Evolutionary conservation across 805 yeast genomes (phyloP).

Genomic region (Hanseniaspora lindneri): DNA sequence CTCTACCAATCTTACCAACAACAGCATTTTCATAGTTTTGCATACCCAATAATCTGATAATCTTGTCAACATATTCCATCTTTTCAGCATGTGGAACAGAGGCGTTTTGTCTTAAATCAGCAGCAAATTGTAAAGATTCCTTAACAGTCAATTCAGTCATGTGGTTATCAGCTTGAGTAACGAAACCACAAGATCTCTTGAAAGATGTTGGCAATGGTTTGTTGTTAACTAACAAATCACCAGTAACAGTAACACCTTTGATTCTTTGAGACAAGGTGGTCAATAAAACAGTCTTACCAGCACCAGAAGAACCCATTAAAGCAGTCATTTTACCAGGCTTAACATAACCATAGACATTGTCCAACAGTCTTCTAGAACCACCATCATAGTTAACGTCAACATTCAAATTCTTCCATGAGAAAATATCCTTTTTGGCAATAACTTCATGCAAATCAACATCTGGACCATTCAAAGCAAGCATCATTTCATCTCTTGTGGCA

Average conservation of each 20-base stretch:
- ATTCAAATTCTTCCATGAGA: conserved; percentile 61
- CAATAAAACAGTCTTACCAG: conserved; percentile 70
- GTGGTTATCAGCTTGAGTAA: conserved; percentile 72
- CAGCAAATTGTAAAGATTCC: conserved; percentile 62
- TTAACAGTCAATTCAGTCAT: conserved; percentile 57
- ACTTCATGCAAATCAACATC: conserved; percentile 27
- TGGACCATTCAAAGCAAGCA: conserved; percentile 29
- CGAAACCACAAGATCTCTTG: conserved; percentile 69
- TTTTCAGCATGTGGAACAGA: conserved; percentile 47
- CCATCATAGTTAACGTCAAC: conserved; percentile 53
- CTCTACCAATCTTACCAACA: conserved; percentile 66
- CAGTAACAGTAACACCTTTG: conserved; percentile 57
- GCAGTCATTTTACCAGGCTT: conserved; percentile 75
- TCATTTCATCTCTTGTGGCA: conserved; percentile 33
- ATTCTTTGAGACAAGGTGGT: conserved; percentile 64
- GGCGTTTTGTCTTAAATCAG: conserved; percentile 56
- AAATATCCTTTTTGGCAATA: conserved; percentile 38
- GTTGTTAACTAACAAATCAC: conserved; percentile 64
- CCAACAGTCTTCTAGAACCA: conserved; percentile 45
- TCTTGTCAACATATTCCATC: conserved; percentile 54
- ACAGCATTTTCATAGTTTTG: conserved; percentile 58
- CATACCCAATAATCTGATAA: conserved; percentile 59
- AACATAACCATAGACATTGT: conserved; percentile 56
- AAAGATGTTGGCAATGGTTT: conserved; percentile 47
- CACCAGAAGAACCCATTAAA: conserved; percentile 78